Conservation (phyloP, 2,329 filamentous ascomycete species). For the Parastagonospora nodorum region DNA sequence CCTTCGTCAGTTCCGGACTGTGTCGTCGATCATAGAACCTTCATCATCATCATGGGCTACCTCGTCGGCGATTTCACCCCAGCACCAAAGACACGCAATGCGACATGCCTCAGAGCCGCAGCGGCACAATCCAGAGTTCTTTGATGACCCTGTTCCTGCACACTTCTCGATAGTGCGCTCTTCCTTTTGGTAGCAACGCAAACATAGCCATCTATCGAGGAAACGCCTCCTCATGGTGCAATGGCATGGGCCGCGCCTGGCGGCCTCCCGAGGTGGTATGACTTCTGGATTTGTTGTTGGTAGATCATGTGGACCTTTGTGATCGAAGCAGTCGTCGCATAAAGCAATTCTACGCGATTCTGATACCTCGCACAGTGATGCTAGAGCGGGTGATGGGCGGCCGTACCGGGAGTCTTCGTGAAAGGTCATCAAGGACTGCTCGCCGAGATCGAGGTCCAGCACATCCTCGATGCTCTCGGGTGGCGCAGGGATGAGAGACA, state of each 20-base stretch:
- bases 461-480: slow-evolving; percentile 32
- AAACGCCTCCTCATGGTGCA: slow-evolving; percentile 24
- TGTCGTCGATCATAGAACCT: no score
- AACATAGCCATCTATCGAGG: slow-evolving; percentile 28
- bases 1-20: no score
- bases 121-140: background rate
- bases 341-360: slow-evolving; percentile 22
- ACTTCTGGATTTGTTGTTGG: background rate
- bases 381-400: slow-evolving; percentile 33
- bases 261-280: background rate
- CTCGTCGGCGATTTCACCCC: background rate
- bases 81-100: slow-evolving; percentile 16
- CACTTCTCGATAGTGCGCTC: slow-evolving; percentile 3
- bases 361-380: slow-evolving; percentile 27
- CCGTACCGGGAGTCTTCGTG: slow-evolving; percentile 24
- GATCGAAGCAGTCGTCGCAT: background rate
- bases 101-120: background rate
- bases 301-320: background rate
- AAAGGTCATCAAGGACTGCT: slow-evolving; percentile 16
- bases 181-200: slow-evolving; percentile 25
- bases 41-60: background rate
- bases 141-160: background rate
- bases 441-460: slow-evolving; percentile 31
- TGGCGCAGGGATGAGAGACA: slow-evolving; percentile 16
- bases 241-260: slow-evolving; percentile 5